phyloP scores from a whole-genome alignment of 306 rosid species.

The Lathyrus sativus region DNA sequence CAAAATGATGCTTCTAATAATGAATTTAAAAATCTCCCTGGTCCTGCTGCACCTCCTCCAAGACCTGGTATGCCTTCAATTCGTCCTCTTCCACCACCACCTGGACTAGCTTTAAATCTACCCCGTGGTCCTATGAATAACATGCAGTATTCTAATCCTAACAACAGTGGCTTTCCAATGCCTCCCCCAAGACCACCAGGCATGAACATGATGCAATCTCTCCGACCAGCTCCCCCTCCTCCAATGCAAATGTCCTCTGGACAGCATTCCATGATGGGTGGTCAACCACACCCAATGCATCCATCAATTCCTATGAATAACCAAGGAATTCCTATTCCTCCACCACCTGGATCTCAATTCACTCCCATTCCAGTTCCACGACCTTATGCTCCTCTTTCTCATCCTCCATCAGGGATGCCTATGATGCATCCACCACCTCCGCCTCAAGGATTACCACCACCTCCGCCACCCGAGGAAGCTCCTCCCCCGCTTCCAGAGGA shows the following conservation, averaged over 20 bases:
- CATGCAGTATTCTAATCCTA: constrained; percentile 64
- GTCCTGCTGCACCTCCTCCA: constrained; percentile 95
- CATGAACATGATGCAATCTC: constrained; percentile 59
- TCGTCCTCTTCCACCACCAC: constrained; percentile 94
- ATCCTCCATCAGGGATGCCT: constrained; percentile 62
- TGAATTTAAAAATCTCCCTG: constrained; percentile 70
- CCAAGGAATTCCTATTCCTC: constrained; percentile 67
- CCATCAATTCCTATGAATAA: constrained; percentile 59
- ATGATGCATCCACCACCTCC: constrained; percentile 88
- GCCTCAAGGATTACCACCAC: constrained; percentile 88
- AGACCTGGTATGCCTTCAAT: constrained; percentile 77
- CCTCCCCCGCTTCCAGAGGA: constrained; percentile 96
- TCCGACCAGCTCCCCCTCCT: constrained; percentile 68
- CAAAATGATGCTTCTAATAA: constrained; percentile 55
- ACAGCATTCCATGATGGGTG: constrained; percentile 60
- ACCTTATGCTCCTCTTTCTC: constrained; percentile 58
- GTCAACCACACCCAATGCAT: constrained; percentile 66
- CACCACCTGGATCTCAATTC: constrained; percentile 92
- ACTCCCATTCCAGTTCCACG: constrained; percentile 64
- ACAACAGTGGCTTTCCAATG: constrained; percentile 55
- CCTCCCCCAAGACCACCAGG: constrained; percentile 72
- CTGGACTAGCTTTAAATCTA: constrained; percentile 88
- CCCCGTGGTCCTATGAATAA: constrained; percentile 66
- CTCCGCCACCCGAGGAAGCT: constrained; percentile 95
- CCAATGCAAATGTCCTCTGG: constrained; percentile 68